These are phyloP conservation scores for Sphagnum contortum DNA, from an alignment of 225 moss, liverwort and hornwort genomes.

Conservation along the genomic window DNA sequence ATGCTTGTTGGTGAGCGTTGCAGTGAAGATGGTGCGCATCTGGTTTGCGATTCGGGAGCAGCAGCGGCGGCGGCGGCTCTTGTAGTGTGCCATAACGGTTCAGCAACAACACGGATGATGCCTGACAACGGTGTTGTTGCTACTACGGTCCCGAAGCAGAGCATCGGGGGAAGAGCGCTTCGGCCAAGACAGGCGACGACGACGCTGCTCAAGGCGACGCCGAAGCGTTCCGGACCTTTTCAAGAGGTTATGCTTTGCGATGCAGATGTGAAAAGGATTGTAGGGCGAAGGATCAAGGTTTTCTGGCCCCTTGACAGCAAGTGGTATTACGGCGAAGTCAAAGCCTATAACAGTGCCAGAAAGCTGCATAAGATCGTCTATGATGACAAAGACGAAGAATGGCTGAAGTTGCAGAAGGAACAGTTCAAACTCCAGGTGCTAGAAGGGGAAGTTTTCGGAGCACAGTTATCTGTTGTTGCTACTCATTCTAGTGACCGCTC, in stretches of 20 bases:
- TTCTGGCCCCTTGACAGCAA: slow-evolving; percentile 96
- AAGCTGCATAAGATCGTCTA: slow-evolving; percentile 89
- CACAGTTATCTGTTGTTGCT: slow-evolving; percentile 19
- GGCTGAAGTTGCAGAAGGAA: slow-evolving; percentile 93
- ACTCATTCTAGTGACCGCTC: slow-evolving; percentile 13
- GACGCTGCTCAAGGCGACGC: slow-evolving; percentile 51
- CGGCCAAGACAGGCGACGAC: slow-evolving; percentile 60
- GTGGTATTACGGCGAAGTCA: slow-evolving; percentile 88
- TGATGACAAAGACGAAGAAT: slow-evolving; percentile 95
- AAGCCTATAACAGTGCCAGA: slow-evolving; percentile 65
- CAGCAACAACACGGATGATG: slow-evolving; percentile 35
- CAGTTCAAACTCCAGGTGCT: slow-evolving; percentile 84
- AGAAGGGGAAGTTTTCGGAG: slow-evolving; percentile 75
- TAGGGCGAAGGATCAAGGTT: slow-evolving; percentile 90
- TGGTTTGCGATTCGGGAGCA: slow-evolving; percentile 7
- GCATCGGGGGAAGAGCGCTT: slow-evolving; percentile 46
- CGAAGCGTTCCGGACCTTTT: slow-evolving; percentile 64
- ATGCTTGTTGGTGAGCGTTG: slow-evolving; percentile 15
- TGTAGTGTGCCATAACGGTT: slow-evolving; percentile 13
- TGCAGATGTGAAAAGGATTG: slow-evolving; percentile 73
- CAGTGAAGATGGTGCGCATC: slow-evolving; percentile 8
- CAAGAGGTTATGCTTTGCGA: slow-evolving; percentile 71
- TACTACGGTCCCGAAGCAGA: slow-evolving; percentile 30
- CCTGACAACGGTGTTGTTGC: slow-evolving; percentile 10
- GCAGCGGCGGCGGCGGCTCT: slow-evolving; percentile 22